Conservation (phyloP, 208 protist genomes). For the Lotmaria passim region DNA sequence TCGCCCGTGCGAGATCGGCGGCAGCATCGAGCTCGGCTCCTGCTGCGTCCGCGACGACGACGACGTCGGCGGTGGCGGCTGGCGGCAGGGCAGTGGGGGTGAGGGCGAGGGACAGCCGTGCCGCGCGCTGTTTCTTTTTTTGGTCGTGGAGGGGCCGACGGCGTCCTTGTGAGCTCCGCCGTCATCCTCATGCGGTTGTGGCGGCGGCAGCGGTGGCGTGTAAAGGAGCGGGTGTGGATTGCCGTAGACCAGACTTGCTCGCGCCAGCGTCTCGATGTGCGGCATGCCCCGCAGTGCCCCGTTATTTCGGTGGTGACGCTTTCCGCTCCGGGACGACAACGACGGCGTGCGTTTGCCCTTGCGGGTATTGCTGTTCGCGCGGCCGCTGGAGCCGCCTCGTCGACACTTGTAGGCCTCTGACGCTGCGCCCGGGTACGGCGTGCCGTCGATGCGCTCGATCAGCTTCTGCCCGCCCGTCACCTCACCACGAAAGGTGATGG, state of each 20-base stretch:
- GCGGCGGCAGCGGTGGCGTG: conserved; percentile 32
- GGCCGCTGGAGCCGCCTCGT: conserved; percentile 10
- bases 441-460: conserved; percentile 65
- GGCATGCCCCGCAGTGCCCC: conserved; percentile 57
- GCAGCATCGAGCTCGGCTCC: conserved; percentile 4
- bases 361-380: conserved; percentile 10
- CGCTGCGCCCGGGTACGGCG: conserved; percentile 69
- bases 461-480: conserved; percentile 68
- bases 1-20: conserved; percentile 9
- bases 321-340: not conserved
- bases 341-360: conserved; percentile 7
- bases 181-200: not conserved
- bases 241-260: conserved; percentile 72
- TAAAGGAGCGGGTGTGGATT: conserved; percentile 82
- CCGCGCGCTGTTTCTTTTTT: not conserved
- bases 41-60: not conserved
- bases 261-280: conserved; percentile 53
- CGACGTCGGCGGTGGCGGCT: not conserved
- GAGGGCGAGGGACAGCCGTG: not conserved
- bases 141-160: not conserved
- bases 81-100: not conserved
- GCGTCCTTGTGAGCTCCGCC: not conserved
- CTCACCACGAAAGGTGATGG: conserved; percentile 85
- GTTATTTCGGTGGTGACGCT: conserved; percentile 1
- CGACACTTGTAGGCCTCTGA: conserved; percentile 47